A percentile compares a stretch with the other conserved stretches of the same genome.
Conservation (phyloP, 768 basidiomycete species). For the Calocybe indica region DNA sequence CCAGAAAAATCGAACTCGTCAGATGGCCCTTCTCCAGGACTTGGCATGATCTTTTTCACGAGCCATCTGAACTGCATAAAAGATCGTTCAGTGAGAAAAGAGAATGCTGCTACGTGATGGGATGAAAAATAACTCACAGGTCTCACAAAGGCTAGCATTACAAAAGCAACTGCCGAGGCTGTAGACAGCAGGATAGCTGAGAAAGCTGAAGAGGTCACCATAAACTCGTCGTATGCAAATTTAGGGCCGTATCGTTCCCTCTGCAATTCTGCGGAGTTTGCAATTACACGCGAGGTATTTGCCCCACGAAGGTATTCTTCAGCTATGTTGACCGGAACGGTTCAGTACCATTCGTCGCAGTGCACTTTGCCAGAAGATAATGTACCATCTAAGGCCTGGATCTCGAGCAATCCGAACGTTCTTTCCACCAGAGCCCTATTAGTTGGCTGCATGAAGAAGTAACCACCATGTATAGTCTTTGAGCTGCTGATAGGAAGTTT, state of each 20-base stretch:
- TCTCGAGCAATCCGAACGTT: slow-evolving; percentile 39
- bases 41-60: slow-evolving; percentile 40
- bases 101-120: slow-evolving; percentile 6
- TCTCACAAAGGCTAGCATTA: slow-evolving; percentile 24
- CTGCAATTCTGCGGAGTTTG: slow-evolving; percentile 1
- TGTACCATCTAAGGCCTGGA: slow-evolving; percentile 19
- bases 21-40: slow-evolving; percentile 58
- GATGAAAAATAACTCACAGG: slow-evolving; percentile 23
- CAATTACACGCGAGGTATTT: too few relatives aligned
- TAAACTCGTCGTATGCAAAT: slow-evolving; percentile 76
- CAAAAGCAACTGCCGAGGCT: slow-evolving; percentile 25
- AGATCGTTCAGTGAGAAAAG: neutral
- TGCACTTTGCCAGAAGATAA: neutral
- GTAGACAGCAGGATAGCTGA: slow-evolving; percentile 35
- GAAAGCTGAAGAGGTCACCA: slow-evolving; percentile 32
- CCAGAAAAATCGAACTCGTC: slow-evolving; percentile 43
- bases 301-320: too few relatives aligned
- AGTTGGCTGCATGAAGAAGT: slow-evolving; percentile 35
- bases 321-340: too few relatives aligned
- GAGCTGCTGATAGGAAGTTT: slow-evolving; percentile 30
- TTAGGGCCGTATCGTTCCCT: slow-evolving; percentile 52
- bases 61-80: slow-evolving; percentile 32
- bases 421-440: slow-evolving; percentile 41
- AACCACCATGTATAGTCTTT: slow-evolving; percentile 23
- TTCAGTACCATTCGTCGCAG: too few relatives aligned